These are phyloP conservation scores for Colletotrichum sp. DNA, from an alignment of 2,329 filamentous ascomycete genomes.

Conservation along the genomic window DNA sequence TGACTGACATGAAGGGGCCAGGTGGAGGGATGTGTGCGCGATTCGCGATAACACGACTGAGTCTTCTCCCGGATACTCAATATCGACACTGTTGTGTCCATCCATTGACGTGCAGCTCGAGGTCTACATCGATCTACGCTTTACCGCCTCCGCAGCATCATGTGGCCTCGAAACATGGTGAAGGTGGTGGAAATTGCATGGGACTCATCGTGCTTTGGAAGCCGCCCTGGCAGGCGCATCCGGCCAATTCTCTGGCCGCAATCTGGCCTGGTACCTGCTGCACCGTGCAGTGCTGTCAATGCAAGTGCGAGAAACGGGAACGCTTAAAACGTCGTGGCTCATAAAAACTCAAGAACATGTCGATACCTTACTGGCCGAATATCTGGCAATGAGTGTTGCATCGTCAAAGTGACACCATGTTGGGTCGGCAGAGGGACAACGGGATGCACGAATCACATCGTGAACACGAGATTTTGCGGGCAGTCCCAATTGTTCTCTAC, in stretches of 20 bases:
- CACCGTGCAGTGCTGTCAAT: slow-evolving; percentile 17
- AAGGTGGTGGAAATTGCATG: neutral
- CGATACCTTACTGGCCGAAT: slow-evolving; percentile 8
- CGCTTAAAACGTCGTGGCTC: neutral
- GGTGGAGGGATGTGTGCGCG: neutral
- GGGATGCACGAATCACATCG: slow-evolving; percentile 20
- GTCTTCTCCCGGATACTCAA: neutral
- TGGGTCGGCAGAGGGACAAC: slow-evolving; percentile 10
- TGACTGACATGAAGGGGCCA: slow-evolving; percentile 8
- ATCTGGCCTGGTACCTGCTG: slow-evolving; percentile 9
- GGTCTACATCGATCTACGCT: neutral
- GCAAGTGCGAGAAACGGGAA: slow-evolving; percentile 4
- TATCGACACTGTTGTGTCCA: neutral
- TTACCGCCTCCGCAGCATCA: slow-evolving; percentile 2
- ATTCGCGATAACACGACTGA: neutral
- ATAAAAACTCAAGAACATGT: neutral
- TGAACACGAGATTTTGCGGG: neutral
- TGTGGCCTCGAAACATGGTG: slow-evolving; percentile 10
- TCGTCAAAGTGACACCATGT: slow-evolving; percentile 9
- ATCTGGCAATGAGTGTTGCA: slow-evolving; percentile 14
- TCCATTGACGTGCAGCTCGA: neutral
- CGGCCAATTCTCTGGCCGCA: neutral
- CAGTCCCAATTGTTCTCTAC: neutral
- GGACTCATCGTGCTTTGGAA: neutral
- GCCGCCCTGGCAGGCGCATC: neutral